Evolutionary conservation across 2,329 filamentous ascomycete genomes (phyloP).

Genomic region (Claviceps fusiformis): DNA sequence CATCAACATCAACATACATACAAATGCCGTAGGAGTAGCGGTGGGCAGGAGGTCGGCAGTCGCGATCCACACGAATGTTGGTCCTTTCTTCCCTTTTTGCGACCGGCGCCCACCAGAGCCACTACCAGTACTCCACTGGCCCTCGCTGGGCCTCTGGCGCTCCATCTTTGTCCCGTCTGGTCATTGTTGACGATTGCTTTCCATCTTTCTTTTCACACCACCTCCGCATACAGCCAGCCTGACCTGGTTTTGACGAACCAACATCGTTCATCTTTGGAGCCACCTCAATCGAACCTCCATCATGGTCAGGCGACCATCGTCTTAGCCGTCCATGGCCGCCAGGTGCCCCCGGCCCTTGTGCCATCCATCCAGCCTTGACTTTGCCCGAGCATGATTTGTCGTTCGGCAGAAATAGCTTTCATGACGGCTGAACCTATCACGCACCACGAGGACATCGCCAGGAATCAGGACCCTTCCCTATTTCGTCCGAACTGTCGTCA

Average conservation of each 20-base stretch:
- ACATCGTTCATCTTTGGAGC: not conserved
- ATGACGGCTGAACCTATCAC: not conserved
- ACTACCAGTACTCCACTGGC: not conserved
- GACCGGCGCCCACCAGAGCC: not conserved
- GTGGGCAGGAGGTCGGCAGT: too few relatives aligned
- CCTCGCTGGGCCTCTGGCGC: not conserved
- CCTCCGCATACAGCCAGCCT: not conserved
- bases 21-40: too few relatives aligned
- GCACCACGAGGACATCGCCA: not conserved
- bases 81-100: not conserved
- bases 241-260: not conserved
- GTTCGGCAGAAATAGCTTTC: not conserved
- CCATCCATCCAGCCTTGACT: not conserved
- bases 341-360: not conserved
- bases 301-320: not conserved
- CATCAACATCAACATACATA: too few relatives aligned
- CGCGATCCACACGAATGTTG: not conserved
- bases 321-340: not conserved
- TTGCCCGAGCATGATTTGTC: not conserved
- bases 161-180: not conserved
- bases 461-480: not conserved
- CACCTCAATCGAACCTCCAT: not conserved
- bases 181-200: not conserved
- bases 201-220: not conserved
- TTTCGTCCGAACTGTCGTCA: not conserved